A percentile compares a stretch with the other conserved stretches of the same genome.
These are phyloP conservation scores for Ascochyta koolunga DNA, from an alignment of 2,329 filamentous ascomycete species.

Conservation along the genomic window DNA sequence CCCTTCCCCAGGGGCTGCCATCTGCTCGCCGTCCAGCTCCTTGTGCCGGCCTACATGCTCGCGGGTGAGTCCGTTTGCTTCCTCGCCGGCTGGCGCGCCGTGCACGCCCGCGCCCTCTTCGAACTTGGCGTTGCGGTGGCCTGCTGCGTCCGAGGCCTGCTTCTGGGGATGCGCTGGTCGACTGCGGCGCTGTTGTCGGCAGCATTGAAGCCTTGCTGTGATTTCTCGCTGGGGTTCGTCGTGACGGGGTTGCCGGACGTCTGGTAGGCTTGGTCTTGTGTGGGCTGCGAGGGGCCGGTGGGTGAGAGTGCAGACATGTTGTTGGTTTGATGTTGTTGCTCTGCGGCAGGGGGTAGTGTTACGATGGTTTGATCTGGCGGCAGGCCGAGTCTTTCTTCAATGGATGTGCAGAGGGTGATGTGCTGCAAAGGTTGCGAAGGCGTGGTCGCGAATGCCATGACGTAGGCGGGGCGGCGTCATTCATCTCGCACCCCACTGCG, in stretches of 20 bases:
- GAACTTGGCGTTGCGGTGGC: conserved; percentile 45
- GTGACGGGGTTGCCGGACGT: conserved; percentile 54
- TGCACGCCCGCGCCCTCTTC: conserved; percentile 46
- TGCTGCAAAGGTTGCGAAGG: conserved; percentile 7
- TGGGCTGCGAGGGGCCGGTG: conserved; percentile 52
- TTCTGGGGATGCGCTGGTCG: conserved; percentile 49
- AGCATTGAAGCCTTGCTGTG: conserved; percentile 44
- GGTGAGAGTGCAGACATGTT: conserved; percentile 51
- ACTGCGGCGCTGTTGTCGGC: conserved; percentile 32
- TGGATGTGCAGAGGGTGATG: background rate
- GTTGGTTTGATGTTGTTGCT: background rate
- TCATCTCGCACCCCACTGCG: conserved; percentile 25
- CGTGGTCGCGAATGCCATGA: conserved; percentile 25
- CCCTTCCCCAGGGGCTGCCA: conserved; percentile 56
- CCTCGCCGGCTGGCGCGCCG: conserved; percentile 53
- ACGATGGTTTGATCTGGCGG: background rate
- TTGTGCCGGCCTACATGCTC: conserved; percentile 52
- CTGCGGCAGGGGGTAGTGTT: too few relatives aligned
- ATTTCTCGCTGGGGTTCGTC: conserved; percentile 50
- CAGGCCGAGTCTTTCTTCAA: background rate
- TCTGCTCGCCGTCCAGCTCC: conserved; percentile 57
- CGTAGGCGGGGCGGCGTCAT: conserved; percentile 41
- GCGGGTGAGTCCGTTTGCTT: conserved; percentile 47
- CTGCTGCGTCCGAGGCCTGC: conserved; percentile 47
- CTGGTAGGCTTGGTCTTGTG: conserved; percentile 52